Evolutionary conservation across 352 stramenopile species (phyloP), one percentile per base, ranked within the genome.

Genomic region (Pythium monospermum): DNA sequence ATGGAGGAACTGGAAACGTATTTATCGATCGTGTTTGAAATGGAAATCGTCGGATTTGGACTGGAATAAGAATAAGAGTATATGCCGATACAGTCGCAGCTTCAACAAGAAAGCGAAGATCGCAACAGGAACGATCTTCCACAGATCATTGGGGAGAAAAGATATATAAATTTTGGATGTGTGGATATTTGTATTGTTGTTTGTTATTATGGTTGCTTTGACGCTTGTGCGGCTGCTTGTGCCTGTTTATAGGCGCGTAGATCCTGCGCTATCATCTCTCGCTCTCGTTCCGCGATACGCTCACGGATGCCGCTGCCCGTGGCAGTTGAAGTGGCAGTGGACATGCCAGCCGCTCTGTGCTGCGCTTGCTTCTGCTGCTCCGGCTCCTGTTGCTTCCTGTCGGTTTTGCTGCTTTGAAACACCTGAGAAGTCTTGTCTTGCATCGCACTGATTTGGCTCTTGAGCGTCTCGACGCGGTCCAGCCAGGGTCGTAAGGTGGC

Each of bases 1-100:
- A 85, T 86, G 52, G 69, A 88, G 42, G 81, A 95, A 71, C 83
- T 99, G 57, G 77, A 66, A 28, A 86, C 76, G 7, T 87, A 89
- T 54, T 46, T 93, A 33, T 86, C 80, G 27, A 74, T 93, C 43
- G 83, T 90, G 39, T 86, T 83, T 45, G 73, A 98, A 71, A 89
- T 89, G 78, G 78, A 89, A 57, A 87, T 89, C 49, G 70, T 79
- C 23, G 77, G 77, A 19, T 89, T 89, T 67, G 77, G 77, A 15
- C 73, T 89, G 36, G 77, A 89, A 61, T 89, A 78, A 41, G 26
- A 55, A 33, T 4, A 36, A 39, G 50, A 30, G n/a, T 43, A 40
- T 7, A 18, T 22, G 19, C 30, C 30, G n/a, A n/a, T n/a, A n/a
- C n/a, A n/a, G n/a, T n/a, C n/a, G n/a, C n/a, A n/a, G n/a, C n/a